Percentiles rank a stretch among this genome's conserved stretches.
phyloP scores from a whole-genome alignment of 164 flowering plant genomes.

The Protea cynaroides region DNA sequence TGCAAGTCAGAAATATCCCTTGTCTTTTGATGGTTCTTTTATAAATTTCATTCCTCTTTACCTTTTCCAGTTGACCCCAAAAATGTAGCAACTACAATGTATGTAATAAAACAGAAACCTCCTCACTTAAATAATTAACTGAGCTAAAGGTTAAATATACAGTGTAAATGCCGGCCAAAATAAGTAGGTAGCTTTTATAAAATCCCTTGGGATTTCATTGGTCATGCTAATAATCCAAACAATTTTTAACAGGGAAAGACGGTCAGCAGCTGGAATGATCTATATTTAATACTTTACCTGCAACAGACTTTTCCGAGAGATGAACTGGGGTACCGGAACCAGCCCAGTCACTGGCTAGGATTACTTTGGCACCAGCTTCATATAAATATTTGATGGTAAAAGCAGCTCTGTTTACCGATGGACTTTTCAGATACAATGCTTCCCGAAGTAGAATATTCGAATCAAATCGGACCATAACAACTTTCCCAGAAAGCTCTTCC shows the following conservation, averaged over 20 bases:
- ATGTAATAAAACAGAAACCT: not conserved
- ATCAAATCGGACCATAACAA: slow-evolving; percentile 80
- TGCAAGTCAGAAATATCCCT: too few relatives aligned
- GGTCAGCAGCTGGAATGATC: not conserved
- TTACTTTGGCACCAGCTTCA: slow-evolving; percentile 62
- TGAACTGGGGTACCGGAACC: slow-evolving; percentile 16
- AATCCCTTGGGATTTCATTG: too few relatives aligned
- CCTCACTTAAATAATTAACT: not conserved
- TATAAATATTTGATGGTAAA: slow-evolving; percentile 54
- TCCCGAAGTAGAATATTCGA: slow-evolving; percentile 36
- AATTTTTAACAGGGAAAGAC: not conserved
- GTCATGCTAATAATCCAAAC: not conserved
- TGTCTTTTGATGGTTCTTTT: too few relatives aligned
- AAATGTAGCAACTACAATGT: not conserved
- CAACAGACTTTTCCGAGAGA: slow-evolving; percentile 32
- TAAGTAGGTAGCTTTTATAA: too few relatives aligned
- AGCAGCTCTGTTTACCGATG: slow-evolving; percentile 26
- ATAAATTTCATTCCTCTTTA: not conserved
- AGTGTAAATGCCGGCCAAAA: not conserved
- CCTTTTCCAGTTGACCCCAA: not conserved
- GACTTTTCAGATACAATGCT: slow-evolving; percentile 10
- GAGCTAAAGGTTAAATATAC: not conserved
- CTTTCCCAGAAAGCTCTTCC: slow-evolving; percentile 51
- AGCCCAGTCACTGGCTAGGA: slow-evolving; percentile 56
- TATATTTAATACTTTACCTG: slow-evolving; percentile 35